Percentiles rank a stretch among this genome's conserved stretches.
Evolutionary conservation across 495 filamentous ascomycete species (phyloP).

Genomic region (Neurospora sp.): DNA sequence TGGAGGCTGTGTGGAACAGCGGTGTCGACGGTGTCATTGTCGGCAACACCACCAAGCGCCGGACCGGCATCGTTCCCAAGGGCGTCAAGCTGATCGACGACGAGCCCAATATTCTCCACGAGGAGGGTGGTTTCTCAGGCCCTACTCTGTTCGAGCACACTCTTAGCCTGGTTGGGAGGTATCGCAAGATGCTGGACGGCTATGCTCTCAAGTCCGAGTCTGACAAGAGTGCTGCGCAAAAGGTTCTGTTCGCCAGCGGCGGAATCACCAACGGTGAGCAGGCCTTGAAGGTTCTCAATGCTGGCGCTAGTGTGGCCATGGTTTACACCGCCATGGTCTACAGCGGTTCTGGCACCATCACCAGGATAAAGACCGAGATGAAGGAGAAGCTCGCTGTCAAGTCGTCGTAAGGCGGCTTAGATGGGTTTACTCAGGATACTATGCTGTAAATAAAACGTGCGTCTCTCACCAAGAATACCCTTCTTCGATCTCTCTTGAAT

Average conservation of each 20-base stretch:
- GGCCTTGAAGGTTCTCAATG: conserved; percentile 66
- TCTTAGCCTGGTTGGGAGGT: conserved; percentile 62
- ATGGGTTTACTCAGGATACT: neutral
- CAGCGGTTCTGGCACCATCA: conserved; percentile 75
- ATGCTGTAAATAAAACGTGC: neutral
- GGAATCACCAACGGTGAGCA: conserved; percentile 81
- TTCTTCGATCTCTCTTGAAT: neutral
- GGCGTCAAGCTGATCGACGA: conserved; percentile 51
- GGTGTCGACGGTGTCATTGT: conserved; percentile 93
- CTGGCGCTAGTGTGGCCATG: conserved; percentile 82
- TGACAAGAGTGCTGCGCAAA: conserved; percentile 32
- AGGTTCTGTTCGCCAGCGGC: conserved; percentile 85
- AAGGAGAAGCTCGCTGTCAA: conserved; percentile 32
- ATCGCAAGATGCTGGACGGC: conserved; percentile 62
- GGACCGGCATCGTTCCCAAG: conserved; percentile 56
- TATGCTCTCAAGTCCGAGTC: conserved; percentile 22
- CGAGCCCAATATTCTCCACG: conserved; percentile 57
- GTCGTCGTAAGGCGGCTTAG: neutral
- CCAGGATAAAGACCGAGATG: conserved; percentile 81
- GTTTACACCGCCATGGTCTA: conserved; percentile 75
- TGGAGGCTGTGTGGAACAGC: conserved; percentile 69
- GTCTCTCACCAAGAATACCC: neutral
- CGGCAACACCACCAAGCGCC: conserved; percentile 88
- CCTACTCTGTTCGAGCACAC: conserved; percentile 77
- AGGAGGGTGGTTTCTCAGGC: conserved; percentile 84